phyloP scores from a whole-genome alignment of 257 asterid species.

The Solanum tacnaense region DNA sequence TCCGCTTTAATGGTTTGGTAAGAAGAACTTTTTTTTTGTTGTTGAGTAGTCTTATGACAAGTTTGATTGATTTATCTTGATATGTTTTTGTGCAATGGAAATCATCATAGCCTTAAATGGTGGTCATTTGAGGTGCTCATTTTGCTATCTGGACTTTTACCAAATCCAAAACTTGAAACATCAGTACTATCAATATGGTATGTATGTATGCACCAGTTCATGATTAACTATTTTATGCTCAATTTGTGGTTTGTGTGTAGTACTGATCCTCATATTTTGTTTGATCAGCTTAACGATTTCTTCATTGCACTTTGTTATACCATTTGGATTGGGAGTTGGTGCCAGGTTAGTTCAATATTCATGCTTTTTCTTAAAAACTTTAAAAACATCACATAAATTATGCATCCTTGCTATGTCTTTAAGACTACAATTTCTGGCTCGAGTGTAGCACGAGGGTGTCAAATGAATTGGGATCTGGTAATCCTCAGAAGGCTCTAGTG shows the following conservation, averaged over 20 bases:
- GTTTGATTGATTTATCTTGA: not conserved
- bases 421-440: not conserved
- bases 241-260: not conserved
- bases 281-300: constrained; percentile 41
- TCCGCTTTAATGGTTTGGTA: constrained; percentile 68
- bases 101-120: constrained; percentile 46
- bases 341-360: constrained; percentile 30
- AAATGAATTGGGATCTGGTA: no score
- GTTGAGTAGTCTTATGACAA: not conserved
- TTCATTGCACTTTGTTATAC: constrained; percentile 31
- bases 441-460: no score
- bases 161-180: constrained; percentile 64
- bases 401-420: not conserved
- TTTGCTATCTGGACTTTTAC: constrained; percentile 46
- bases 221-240: not conserved
- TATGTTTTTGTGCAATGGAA: not conserved
- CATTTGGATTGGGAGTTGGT: constrained; percentile 48
- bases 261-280: not conserved
- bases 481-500: no score
- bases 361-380: not conserved
- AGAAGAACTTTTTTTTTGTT: not conserved
- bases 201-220: not conserved
- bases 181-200: constrained; percentile 61
- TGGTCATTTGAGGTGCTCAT: constrained; percentile 51
- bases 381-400: not conserved